Base-by-base conservation (phyloP, 2,329 filamentous ascomycete genomes). In the Diplodia corticola region DNA sequence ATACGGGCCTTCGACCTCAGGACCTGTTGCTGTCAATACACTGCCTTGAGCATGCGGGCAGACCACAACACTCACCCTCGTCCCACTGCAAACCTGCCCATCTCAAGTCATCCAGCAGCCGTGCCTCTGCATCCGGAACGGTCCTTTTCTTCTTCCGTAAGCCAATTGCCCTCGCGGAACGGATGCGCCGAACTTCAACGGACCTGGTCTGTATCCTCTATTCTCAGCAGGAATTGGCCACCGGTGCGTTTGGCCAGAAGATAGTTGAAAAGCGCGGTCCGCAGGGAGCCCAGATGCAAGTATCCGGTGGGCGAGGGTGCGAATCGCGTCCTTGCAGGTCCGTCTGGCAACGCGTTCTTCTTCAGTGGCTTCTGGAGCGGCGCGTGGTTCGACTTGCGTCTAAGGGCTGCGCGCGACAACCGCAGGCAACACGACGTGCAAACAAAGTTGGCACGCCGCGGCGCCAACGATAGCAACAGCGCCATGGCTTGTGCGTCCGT, bases 261-360 rank as follows among this genome's bases (percentile, higher is more conserved):
- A 71, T 94, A 97, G 74, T 97, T 98, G 81, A 93, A 98, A n/a
- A 99, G 80, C 0, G 96, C 96, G 0, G 95, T 99, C 67, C 95
- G 85, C 40, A 99, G 79, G 0, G 93, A 97, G 4, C 95, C 95
- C 13, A 99, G 83, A 78, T 99, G 95, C 26, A 99, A 84, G 73
- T 94, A 93, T 1, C 95, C 95, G 0, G 95, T 99, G 0, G 95
- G 95, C 1, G 95, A 98, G 0, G 95, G 95, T 1, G 96, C 95
- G 78, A 99, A 99, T 54, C 95, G 89, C 20, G 95, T 92, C 76
- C 92, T 84, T 67, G 87, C 87, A 7, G 64, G 64, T 7, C 54
- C 70, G 6, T 55, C 37, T 55, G 59, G 57, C 20, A 63, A 24
- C 28, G 37, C 57, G 2, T 22, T 54, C 30, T 51, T 57, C 35